Base-by-base conservation (phyloP, 2,329 filamentous ascomycete species). In the Aspergillus sp. region DNA sequence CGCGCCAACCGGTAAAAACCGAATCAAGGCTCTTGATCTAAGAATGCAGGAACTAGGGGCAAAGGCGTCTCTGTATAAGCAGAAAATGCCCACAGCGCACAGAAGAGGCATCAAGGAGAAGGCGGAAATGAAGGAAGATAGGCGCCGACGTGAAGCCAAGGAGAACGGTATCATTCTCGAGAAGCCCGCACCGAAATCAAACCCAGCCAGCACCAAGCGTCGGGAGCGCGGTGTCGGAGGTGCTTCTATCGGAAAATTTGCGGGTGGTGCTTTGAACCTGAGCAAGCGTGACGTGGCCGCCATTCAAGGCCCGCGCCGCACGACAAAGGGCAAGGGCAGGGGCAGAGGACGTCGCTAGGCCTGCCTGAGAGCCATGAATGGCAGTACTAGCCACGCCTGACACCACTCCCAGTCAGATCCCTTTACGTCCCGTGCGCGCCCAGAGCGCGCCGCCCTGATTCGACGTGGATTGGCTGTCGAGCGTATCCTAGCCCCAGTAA, bases 81-180 rank as follows among this genome's bases (percentile, higher is more conserved):
- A 88, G 60, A 93, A 89, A 68, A 96, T 98, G 92, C 94, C 95
- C 17, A 90, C 96, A 83, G 80, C 87, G 44, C 89, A 94, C 72
- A 86, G 92, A 61, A 92, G 90, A 77, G 93, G 94, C n/a, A 97
- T 98, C 62, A 80, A 81, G 15, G 83, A 84, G 1, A 91, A 92
- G 55, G 85, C 85, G 21, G 80, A 75, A 1, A 77, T 81, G 27
- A 86, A 85, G 61, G 93, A 97, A 74, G 79, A 84, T 11, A 90
- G 84, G 79, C 81, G 94, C 54, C 82, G 94, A 39, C 82, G 81
- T 42, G 91, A 96, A 74, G 95, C 95, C 2, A 86, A 84, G 71
- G 94, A 98, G 81, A 96, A 94, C 69, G 95, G 94, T 5, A 88
- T 98, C 68, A 87, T 98, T 52, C 80, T 98, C 36, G 95, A 98